Conservation (phyloP, 2,329 filamentous ascomycete species). For the Plectosphaerella sp. region DNA sequence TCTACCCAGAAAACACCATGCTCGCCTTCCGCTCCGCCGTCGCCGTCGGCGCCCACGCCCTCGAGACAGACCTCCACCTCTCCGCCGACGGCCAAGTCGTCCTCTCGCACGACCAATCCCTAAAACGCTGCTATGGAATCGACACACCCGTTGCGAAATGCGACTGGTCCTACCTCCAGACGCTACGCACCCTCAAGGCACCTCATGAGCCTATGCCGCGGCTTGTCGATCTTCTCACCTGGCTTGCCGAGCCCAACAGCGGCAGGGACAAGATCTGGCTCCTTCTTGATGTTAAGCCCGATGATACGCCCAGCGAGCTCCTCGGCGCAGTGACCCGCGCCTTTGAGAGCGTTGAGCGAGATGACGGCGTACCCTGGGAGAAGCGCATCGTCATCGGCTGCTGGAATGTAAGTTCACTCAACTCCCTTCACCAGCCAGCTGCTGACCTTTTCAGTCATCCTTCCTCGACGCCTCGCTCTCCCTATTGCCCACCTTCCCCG, state of each 20-base stretch:
- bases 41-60: constrained; percentile 67
- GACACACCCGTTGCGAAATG: constrained; percentile 68
- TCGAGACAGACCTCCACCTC: constrained; percentile 87
- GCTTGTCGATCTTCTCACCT: constrained; percentile 69
- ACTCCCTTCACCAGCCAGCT: background rate
- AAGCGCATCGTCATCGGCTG: constrained; percentile 73
- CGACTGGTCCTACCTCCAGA: constrained; percentile 69
- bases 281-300: constrained; percentile 82
- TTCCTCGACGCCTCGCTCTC: constrained; percentile 61
- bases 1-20: constrained; percentile 83
- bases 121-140: constrained; percentile 80
- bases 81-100: constrained; percentile 81
- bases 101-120: constrained; percentile 69
- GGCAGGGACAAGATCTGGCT: constrained; percentile 70
- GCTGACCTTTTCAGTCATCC: constrained; percentile 17
- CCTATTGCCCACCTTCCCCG: constrained; percentile 58
- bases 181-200: constrained; percentile 60
- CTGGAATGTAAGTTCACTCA: constrained; percentile 61
- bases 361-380: constrained; percentile 57
- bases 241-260: constrained; percentile 53
- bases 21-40: constrained; percentile 71
- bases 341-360: constrained; percentile 46
- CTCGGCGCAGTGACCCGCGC: constrained; percentile 64
- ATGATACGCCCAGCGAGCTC: constrained; percentile 67
- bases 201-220: constrained; percentile 71